A percentile compares a stretch with the other conserved stretches of the same genome.
phyloP scores from a whole-genome alignment of 2,329 filamentous ascomycete species.

The Ophiostoma ips region DNA sequence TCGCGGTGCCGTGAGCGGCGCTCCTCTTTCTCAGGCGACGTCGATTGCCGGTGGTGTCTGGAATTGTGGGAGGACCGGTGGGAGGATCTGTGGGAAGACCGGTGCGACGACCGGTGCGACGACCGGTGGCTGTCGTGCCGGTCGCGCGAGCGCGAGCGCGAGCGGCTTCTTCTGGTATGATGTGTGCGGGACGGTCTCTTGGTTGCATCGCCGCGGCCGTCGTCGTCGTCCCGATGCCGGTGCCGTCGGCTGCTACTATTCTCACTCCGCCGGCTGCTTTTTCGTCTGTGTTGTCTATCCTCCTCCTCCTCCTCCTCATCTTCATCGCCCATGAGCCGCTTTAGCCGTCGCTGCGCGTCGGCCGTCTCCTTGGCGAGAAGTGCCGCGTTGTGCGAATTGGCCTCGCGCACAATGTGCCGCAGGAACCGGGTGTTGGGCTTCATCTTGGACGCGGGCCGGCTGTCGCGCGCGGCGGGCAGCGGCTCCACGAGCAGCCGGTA shows the following conservation, averaged over 20 bases:
- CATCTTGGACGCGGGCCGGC: slow-evolving; percentile 51
- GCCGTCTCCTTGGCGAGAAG: slow-evolving; percentile 71
- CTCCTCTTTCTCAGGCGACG: neutral
- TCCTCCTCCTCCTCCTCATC: neutral
- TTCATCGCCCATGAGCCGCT: slow-evolving; percentile 29
- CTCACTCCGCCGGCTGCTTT: neutral
- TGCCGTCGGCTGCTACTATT: neutral
- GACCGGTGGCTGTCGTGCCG: neutral
- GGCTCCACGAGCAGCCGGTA: slow-evolving; percentile 10
- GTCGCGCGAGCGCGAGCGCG: neutral
- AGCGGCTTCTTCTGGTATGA: neutral
- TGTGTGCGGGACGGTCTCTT: neutral
- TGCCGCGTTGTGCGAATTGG: slow-evolving; percentile 77
- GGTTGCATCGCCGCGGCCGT: neutral
- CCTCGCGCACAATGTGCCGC: slow-evolving; percentile 75
- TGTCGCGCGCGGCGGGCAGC: neutral
- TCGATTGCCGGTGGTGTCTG: slow-evolving; percentile 2
- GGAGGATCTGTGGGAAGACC: too few relatives aligned
- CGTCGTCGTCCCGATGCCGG: neutral
- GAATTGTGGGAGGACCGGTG: too few relatives aligned
- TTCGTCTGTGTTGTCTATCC: neutral
- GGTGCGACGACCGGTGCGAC: too few relatives aligned
- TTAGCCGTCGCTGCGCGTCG: slow-evolving; percentile 60
- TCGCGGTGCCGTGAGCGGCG: neutral
- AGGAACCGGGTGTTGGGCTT: slow-evolving; percentile 90